Evolutionary conservation across 129 eudicot species (phyloP), one percentile per base, ranked within the genome.

Genomic region (Silybum marianum): DNA sequence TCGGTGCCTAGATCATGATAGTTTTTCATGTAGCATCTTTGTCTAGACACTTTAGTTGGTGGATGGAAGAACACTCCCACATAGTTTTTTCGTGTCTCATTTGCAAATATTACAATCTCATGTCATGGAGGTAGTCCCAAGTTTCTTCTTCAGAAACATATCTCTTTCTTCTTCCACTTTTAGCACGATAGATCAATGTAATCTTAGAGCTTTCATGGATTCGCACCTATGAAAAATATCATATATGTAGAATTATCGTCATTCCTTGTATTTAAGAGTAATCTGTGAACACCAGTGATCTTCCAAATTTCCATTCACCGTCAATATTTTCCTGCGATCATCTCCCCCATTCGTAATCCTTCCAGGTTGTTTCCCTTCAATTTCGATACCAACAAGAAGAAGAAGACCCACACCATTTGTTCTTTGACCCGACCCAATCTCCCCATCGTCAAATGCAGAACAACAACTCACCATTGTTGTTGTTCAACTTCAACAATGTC

Each of bases 401-500:
- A n/a, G 3, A 39, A 69, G 10, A 40, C 76, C 82, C 85, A 24
- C 48, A 82, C 67, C n/a, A 38, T 0, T 14, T 38, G 22, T 10
- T 23, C 10, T 28, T 65, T 25, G 68, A 81, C 88, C 81, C 82
- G 75, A 75, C 23, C 58, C 69, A 39, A n/a, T 60, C 30, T 19
- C 46, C 44, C 42, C 75, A 63, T 24, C 26, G 21, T 67, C 0
- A 28, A 81, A 71, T 78, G 67, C 76, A 85, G 68, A 74, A 58
- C 84, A 80, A 80, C 2, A 65, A 71, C 65, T 13, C 79, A 18
- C 63, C 83, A 65, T 24, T 25, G 68, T 38, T 54, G 42, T 77
- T 65, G 83, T 48, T 81, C 75, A 34, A 42, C 13, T 66, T 77
- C 85, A 34, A 63, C 85, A 69, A 81, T 85, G 85, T 36, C 88